These are phyloP conservation scores for Aspergillus uvarum DNA, from an alignment of 2,329 filamentous ascomycete species.

Conservation along the genomic window DNA sequence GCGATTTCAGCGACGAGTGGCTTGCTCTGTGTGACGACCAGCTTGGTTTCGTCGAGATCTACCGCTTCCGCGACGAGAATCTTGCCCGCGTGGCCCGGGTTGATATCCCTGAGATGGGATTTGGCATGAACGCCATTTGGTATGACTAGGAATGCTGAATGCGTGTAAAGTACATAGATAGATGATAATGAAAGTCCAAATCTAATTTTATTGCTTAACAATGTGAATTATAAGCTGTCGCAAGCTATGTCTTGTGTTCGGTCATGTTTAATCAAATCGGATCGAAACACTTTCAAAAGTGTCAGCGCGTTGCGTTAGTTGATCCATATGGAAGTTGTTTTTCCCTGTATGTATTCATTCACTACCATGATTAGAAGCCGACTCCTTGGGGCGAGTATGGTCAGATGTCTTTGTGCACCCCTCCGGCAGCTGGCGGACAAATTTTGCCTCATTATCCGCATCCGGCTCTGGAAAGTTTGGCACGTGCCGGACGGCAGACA, in stretches of 20 bases:
- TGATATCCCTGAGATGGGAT: slow-evolving; percentile 80
- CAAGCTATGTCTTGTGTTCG: not conserved
- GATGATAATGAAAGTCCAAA: not conserved
- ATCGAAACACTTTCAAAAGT: no score
- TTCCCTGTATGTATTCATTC: not conserved
- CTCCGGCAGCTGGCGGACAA: not conserved
- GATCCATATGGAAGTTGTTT: not conserved
- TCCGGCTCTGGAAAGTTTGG: not conserved
- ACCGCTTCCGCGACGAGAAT: slow-evolving; percentile 81
- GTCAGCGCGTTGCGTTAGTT: not conserved
- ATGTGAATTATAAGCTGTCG: not conserved
- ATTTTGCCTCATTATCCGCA: not conserved
- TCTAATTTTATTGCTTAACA: not conserved
- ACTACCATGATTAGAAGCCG: not conserved
- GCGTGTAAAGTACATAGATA: not conserved
- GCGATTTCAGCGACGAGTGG: slow-evolving; percentile 84
- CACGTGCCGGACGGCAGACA: not conserved
- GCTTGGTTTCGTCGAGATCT: slow-evolving; percentile 83
- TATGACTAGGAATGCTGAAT: slow-evolving; percentile 60
- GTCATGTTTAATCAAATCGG: no score
- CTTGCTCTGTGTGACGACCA: slow-evolving; percentile 87
- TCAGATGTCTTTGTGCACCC: not conserved
- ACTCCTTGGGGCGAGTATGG: not conserved
- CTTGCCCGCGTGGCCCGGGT: slow-evolving; percentile 73
- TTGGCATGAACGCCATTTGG: slow-evolving; percentile 97